Evolutionary conservation across 2,329 filamentous ascomycete genomes (phyloP), one percentile per base, ranked within the genome.

Genomic region (Microdochium nivale): DNA sequence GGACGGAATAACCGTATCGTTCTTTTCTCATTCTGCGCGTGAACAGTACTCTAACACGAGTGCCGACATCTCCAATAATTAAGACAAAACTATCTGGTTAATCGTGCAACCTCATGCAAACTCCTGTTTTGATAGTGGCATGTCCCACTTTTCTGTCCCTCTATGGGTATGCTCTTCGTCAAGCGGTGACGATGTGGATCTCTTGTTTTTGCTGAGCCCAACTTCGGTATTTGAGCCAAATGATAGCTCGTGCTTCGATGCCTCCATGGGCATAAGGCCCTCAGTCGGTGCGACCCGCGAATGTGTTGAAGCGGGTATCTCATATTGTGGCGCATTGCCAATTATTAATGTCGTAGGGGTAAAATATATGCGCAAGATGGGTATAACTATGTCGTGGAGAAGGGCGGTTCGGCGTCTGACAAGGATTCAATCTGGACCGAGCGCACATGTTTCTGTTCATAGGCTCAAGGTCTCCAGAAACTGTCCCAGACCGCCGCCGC

Each of bases 231-330:
- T 21, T 21, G 40, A 4, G 16, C 40, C 10, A 13, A 23, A 19
- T 10, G 19, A 7, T 19, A 23, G 8, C 14, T 23, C 19, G 5
- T 21, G 40, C 7, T 23, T 21, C 7, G 16, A 11, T 21, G 19
- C 40, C 40, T 44, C 19, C 8, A 23, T 23, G 13, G 40, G 16
- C 16, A 8, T 24, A 21, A 5, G 5, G 21, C 19, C 40, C 19
- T 23, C 40, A 16, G 19, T 19, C 5, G 40, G n/a, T 44, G 19
- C 23, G 10, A 5, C 40, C 40, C 40, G 40, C 40, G 19, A 23
- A 44, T 21, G 40, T 44, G 40, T 44, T 44, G 40, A 44, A 44
- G 40, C 40, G 40, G 40, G 40, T 44, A 44, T 44, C 40, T 44
- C 40, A 23, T 8, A 19, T 40, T 10, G 16, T 5, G 40, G 40